Percentiles rank a stretch among this genome's conserved stretches.
Conservation (phyloP, 2,329 filamentous ascomycete genomes). For the Xylariaceae sp. region DNA sequence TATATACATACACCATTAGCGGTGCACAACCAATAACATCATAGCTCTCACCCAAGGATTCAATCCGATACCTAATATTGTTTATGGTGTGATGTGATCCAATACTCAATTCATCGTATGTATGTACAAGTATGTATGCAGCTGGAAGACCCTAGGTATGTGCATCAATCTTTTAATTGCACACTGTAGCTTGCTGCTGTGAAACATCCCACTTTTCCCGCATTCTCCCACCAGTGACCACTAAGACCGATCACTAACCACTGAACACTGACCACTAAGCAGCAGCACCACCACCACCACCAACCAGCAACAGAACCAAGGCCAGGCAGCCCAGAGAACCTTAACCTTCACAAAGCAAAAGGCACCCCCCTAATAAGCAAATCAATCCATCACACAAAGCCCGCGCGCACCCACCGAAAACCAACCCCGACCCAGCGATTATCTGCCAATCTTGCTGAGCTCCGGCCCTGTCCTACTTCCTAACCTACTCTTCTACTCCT, state of each 20-base stretch:
- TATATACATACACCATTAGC: neutral
- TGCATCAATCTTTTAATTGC: neutral
- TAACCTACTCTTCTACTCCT: neutral
- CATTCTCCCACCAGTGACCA: neutral
- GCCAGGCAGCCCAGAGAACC: neutral
- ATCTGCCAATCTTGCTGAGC: constrained; percentile 15
- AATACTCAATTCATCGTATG: neutral
- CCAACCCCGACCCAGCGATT: constrained; percentile 1
- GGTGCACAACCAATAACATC: no score
- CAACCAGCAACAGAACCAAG: no score
- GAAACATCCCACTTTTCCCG: neutral
- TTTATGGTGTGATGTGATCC: no score
- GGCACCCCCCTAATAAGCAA: neutral
- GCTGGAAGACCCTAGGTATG: neutral
- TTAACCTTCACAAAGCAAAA: neutral
- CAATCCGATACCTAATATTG: no score
- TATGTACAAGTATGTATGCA: neutral
- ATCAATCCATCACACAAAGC: neutral
- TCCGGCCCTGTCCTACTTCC: neutral
- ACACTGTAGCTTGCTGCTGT: neutral
- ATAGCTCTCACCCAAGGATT: no score
- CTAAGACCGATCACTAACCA: no score
- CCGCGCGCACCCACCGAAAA: no score
- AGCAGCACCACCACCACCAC: no score
- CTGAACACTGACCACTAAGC: no score